Evolutionary conservation across 2,329 filamentous ascomycete genomes (phyloP).

Genomic region (Pseudogymnoascus sp.): DNA sequence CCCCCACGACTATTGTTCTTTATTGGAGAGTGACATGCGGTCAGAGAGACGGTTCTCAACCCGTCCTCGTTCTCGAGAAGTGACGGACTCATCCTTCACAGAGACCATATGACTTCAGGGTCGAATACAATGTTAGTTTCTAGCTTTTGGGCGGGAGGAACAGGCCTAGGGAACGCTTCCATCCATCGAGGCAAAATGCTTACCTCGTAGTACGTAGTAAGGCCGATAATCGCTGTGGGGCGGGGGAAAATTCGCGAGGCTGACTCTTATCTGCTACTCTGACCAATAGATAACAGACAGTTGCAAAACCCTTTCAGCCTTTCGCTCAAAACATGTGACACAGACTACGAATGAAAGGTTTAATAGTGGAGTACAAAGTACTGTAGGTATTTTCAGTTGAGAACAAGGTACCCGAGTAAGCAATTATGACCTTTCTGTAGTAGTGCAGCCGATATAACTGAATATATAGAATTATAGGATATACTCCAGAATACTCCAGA

Average conservation of each 20-base stretch:
- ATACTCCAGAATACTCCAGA: background rate
- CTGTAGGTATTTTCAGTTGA: background rate
- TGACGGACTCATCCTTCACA: conserved; percentile 9
- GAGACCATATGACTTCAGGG: background rate
- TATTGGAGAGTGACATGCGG: conserved; percentile 8
- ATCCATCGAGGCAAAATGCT: background rate
- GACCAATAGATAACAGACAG: background rate
- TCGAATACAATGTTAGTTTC: background rate
- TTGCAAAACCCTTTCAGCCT: conserved; percentile 1
- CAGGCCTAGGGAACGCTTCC: background rate
- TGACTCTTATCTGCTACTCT: background rate
- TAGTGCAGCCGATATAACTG: background rate
- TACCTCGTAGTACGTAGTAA: conserved; percentile 5
- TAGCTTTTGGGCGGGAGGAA: background rate
- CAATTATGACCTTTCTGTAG: background rate
- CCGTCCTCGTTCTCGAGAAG: conserved; percentile 7
- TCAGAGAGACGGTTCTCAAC: conserved; percentile 1
- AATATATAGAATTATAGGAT: background rate
- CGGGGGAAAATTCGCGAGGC: conserved; percentile 2
- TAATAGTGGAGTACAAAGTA: background rate
- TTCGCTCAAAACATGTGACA: background rate
- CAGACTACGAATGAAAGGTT: background rate
- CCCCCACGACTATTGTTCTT: conserved; percentile 29
- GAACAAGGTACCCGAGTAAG: background rate
- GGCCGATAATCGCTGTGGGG: conserved; percentile 7